phyloP scores from a whole-genome alignment of 352 stramenopile genomes.

The Phytopythium aichiense region DNA sequence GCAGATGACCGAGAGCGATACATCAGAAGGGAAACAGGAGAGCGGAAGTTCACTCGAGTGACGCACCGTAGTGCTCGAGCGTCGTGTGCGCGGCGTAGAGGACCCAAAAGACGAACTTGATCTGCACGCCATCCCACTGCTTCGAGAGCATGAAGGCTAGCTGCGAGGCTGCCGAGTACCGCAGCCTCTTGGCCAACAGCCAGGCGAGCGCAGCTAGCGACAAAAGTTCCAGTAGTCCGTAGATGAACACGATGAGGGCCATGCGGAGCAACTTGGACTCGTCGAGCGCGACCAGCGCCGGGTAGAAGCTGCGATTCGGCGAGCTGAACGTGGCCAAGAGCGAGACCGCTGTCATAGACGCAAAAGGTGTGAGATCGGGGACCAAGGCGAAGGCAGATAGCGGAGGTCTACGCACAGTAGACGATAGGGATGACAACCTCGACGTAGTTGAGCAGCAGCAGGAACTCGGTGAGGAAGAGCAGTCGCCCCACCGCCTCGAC shows the following conservation, averaged over 20 bases:
- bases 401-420: constrained; percentile 19
- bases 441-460: constrained; percentile 37
- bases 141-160: constrained; percentile 35
- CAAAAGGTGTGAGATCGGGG: not conserved
- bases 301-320: constrained; percentile 1
- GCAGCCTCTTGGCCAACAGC: constrained; percentile 17
- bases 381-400: not conserved
- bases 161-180: constrained; percentile 20
- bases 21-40: not conserved
- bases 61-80: constrained; percentile 29
- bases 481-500: constrained; percentile 12
- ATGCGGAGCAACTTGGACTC: constrained; percentile 8
- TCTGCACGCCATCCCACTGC: constrained; percentile 25
- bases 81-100: constrained; percentile 27
- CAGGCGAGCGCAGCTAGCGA: constrained; percentile 12
- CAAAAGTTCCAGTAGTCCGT: constrained; percentile 14
- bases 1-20: not conserved
- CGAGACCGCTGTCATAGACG: not conserved
- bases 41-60: not conserved
- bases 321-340: constrained; percentile 1
- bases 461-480: constrained; percentile 41
- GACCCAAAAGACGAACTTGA: constrained; percentile 38
- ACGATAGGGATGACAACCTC: constrained; percentile 37
- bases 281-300: not conserved
- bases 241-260: constrained; percentile 13